Conservation (phyloP, 2,329 filamentous ascomycete species). For the Phaeosphaeriaceae sp. region DNA sequence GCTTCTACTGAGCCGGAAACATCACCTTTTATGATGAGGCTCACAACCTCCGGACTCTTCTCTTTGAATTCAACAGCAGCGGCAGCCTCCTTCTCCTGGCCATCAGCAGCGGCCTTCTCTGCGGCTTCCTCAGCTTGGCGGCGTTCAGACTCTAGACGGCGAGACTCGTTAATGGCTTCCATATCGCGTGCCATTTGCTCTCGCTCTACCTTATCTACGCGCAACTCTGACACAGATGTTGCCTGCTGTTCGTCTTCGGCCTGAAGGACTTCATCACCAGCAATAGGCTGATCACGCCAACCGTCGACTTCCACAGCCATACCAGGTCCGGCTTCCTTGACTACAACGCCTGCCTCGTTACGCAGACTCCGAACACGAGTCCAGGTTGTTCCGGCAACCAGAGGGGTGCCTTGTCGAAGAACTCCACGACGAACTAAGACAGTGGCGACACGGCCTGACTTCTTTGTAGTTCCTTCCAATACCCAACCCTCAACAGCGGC, state of each 20-base stretch:
- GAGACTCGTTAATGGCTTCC: constrained; percentile 75
- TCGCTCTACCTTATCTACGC: constrained; percentile 73
- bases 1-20: constrained; percentile 95
- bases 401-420: constrained; percentile 76
- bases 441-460: constrained; percentile 83
- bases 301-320: constrained; percentile 91
- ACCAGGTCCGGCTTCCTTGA: constrained; percentile 80
- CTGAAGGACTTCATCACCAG: constrained; percentile 87
- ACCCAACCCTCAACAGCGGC: constrained; percentile 91
- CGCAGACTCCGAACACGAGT: constrained; percentile 81
- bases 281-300: constrained; percentile 87
- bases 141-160: constrained; percentile 64
- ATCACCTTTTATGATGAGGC: constrained; percentile 90
- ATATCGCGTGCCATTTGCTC: constrained; percentile 71
- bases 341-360: constrained; percentile 79
- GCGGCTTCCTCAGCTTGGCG: constrained; percentile 64
- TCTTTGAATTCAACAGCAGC: constrained; percentile 48
- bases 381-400: constrained; percentile 90
- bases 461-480: constrained; percentile 88
- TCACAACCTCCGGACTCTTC: constrained; percentile 64
- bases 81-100: constrained; percentile 24
- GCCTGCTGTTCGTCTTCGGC: constrained; percentile 79
- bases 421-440: constrained; percentile 89
- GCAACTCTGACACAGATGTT: constrained; percentile 77
- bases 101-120: constrained; percentile 33